phyloP scores from a whole-genome alignment of 495 filamentous ascomycete genomes.

The Astrothelium subdiscretum region DNA sequence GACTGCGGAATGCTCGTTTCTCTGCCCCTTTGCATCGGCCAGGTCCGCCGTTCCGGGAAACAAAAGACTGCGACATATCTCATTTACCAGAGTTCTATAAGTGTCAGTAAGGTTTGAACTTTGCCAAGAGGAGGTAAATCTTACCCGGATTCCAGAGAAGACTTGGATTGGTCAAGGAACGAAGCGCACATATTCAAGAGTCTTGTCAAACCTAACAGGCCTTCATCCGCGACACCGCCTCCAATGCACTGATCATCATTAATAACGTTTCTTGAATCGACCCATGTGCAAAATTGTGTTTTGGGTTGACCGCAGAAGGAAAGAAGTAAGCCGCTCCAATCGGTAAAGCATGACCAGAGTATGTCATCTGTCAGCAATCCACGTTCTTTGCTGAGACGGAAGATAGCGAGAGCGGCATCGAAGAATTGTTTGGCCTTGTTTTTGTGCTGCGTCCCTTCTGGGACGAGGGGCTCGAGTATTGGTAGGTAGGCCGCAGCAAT shows the following conservation, averaged over 20 bases:
- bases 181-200: conserved; percentile 34
- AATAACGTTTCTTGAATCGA: too few species aligned
- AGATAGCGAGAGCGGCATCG: conserved; percentile 27
- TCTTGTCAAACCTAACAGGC: conserved; percentile 37
- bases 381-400: conserved; percentile 13
- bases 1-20: not conserved
- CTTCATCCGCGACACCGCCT: conserved; percentile 36
- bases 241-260: conserved; percentile 37
- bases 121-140: not conserved
- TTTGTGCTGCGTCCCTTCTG: conserved; percentile 33
- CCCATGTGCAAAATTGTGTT: not conserved
- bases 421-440: conserved; percentile 46
- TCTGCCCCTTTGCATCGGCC: too few species aligned
- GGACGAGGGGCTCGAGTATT: conserved; percentile 38
- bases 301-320: not conserved
- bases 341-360: conserved; percentile 10
- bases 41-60: not conserved
- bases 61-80: not conserved
- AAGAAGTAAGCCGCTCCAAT: conserved; percentile 15
- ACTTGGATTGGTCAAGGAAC: not conserved
- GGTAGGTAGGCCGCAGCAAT: conserved; percentile 38
- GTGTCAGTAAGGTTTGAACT: not conserved
- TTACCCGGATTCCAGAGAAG: not conserved
- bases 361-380: conserved; percentile 11
- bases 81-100: not conserved